Evolutionary conservation across 164 flowering plant genomes (phyloP), one percentile per base, ranked within the genome.

Genomic region (Akebia trifoliata): DNA sequence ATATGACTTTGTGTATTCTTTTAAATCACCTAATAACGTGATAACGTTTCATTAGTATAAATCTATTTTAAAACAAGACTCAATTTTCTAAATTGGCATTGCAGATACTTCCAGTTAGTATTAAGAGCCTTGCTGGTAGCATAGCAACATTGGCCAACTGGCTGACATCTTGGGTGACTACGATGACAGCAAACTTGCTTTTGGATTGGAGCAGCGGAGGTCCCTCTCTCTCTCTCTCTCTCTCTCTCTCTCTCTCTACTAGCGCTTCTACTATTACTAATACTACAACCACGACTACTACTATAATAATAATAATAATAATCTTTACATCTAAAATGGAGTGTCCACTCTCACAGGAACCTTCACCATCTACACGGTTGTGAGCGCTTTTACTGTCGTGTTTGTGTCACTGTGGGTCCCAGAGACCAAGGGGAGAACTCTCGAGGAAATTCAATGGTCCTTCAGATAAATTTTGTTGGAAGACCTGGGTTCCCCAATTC

Each of bases 91-190:
- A 28, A 10, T 32, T 42, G 20, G 9, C 31, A 24, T 61, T 56
- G 61, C 79, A 87, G 96, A 85, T 88, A 60, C 90, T 92, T 65
- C 98, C 98, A 4, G 72, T 89, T 50, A 89, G 74, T 48, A 89
- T 92, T 8, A 92, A 92, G 75, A 68, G 98, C 14, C 87, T 92
- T 52, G 98, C 90, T 47, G 97, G 97, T 57, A 89, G 95, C 57
- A 51, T 72, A 24, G 97, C 98, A 37, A 89, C 90, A 43, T 69
- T 84, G 46, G 60, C 63, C 56, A 84, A 84, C 56, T 82, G 87
- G 90, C 61, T 76, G 7, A 65, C 50, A 28, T 62, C 85, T 8
- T 84, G 76, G 75, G 51, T 72, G 44, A 62, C 82, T 37, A 84
- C 90, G 42, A 67, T 80, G 85, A 80, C 85, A 39, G 85, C 87